These are phyloP conservation scores for Clitopilus passeckerianus DNA, from an alignment of 768 basidiomycete genomes.

Conservation along the genomic window DNA sequence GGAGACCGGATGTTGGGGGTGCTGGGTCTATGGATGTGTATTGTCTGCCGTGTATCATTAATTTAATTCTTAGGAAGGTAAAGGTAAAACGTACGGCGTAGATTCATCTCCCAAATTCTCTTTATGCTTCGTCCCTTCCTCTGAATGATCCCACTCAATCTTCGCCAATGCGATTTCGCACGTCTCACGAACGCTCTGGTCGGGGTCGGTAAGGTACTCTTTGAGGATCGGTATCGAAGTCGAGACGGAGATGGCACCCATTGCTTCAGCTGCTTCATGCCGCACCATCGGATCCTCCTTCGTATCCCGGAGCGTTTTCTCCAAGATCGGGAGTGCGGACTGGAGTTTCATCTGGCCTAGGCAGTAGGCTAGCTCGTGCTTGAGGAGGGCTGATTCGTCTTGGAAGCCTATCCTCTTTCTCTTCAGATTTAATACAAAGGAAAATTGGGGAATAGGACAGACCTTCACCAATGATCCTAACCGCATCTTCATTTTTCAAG, in stretches of 20 bases:
- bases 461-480: slow-evolving; percentile 86
- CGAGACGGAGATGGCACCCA: slow-evolving; percentile 84
- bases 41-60: slow-evolving; percentile 30
- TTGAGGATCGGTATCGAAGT: slow-evolving; percentile 64
- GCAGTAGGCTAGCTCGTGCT: slow-evolving; percentile 97
- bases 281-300: slow-evolving; percentile 93
- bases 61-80: background rate
- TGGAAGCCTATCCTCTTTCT: slow-evolving; percentile 54
- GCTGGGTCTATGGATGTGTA: slow-evolving; percentile 91
- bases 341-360: slow-evolving; percentile 83
- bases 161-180: slow-evolving; percentile 96
- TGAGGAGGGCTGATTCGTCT: slow-evolving; percentile 86
- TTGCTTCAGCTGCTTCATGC: slow-evolving; percentile 99
- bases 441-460: slow-evolving; percentile 1
- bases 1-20: slow-evolving; percentile 65
- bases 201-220: slow-evolving; percentile 66
- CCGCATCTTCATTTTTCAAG: slow-evolving; percentile 71
- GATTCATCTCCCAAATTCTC: slow-evolving; percentile 21
- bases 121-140: slow-evolving; percentile 55
- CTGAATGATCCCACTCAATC: slow-evolving; percentile 87
- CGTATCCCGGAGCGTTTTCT: slow-evolving; percentile 64
- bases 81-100: slow-evolving; percentile 28
- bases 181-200: slow-evolving; percentile 83
- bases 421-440: slow-evolving; percentile 7
- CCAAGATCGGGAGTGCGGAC: slow-evolving; percentile 74